Evolutionary conservation across 306 rosid genomes (phyloP), one percentile per base, ranked within the genome.

Genomic region (Cucurbita argyrosperma): DNA sequence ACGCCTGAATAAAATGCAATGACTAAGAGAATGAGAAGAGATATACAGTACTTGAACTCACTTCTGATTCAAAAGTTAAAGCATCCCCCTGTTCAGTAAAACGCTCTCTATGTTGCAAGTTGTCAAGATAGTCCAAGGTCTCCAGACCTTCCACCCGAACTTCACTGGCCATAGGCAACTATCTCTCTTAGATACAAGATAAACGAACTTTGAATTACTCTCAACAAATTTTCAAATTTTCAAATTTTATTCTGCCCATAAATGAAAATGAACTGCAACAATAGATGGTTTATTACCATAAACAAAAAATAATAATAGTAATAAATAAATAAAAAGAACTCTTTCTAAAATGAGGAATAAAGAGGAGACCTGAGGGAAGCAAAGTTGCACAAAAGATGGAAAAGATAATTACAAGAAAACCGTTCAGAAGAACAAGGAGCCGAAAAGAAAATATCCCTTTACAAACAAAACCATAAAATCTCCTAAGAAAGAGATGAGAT

Each of bases 61-160:
- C 99, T 84, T 91, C 97, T 43, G 96, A 87, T 80, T 94, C 97
- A 88, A 94, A 94, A 39, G 99, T 94, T 85, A 90, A 79, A 12
- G 99, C 99, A 85, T 89, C 98, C 63, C 96, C 96, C 81, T 94
- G 97, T 79, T 94, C 97, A 59, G 97, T 94, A 80, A 86, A 91
- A 39, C 96, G 96, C 76, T 81, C 90, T 90, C 82, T 84, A 81
- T 82, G 81, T 86, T 83, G 88, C 90, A 84, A 79, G 88, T 91
- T 94, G 89, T 94, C 97, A 77, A 94, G 84, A 88, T 89, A 94
- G 86, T 94, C 99, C 66, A 91, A 80, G 26, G 97, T 94, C 90
- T 91, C 99, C 79, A 94, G 80, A 63, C 97, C 99, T 89, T 94
- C 97, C 52, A 94, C 95, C 76, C 96, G 91, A 82, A 94, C 99